These are phyloP conservation scores for Penicillium sp. DNA, from an alignment of 2,329 filamentous ascomycete genomes.

Conservation along the genomic window DNA sequence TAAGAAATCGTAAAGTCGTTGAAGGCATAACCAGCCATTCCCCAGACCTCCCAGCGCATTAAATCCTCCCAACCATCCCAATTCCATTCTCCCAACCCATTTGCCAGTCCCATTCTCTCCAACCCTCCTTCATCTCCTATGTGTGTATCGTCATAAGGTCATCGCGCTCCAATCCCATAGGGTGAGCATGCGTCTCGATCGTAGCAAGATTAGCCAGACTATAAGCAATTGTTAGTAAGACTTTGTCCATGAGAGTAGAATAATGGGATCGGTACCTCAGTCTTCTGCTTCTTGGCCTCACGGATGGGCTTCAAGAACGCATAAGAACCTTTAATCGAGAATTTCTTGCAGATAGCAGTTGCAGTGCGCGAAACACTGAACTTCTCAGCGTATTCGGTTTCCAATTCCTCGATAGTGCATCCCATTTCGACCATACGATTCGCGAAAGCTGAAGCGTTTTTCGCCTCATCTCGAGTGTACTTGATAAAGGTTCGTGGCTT, in stretches of 20 bases:
- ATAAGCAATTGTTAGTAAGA: background rate
- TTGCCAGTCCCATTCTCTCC: background rate
- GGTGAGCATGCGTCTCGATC: background rate
- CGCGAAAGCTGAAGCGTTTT: background rate
- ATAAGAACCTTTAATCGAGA: background rate
- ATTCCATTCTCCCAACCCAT: no score
- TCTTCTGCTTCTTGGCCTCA: background rate
- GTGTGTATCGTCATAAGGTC: background rate
- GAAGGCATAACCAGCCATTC: no score
- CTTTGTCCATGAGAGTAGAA: background rate
- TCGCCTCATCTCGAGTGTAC: background rate
- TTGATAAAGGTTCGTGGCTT: fast-evolving
- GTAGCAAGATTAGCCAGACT: background rate
- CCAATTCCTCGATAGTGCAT: background rate
- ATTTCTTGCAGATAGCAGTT: background rate
- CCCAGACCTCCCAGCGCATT: background rate
- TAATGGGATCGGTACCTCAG: background rate
- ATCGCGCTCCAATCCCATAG: background rate
- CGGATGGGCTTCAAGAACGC: background rate
- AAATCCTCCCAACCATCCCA: no score
- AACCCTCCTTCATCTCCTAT: background rate
- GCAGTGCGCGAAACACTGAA: background rate
- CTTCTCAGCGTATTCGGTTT: background rate
- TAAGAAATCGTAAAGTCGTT: background rate
- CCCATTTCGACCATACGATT: background rate